Percentiles rank a stretch among this genome's conserved stretches.
These are phyloP conservation scores for Talaromyces borbonicus DNA, from an alignment of 495 filamentous ascomycete genomes.

Conservation along the genomic window DNA sequence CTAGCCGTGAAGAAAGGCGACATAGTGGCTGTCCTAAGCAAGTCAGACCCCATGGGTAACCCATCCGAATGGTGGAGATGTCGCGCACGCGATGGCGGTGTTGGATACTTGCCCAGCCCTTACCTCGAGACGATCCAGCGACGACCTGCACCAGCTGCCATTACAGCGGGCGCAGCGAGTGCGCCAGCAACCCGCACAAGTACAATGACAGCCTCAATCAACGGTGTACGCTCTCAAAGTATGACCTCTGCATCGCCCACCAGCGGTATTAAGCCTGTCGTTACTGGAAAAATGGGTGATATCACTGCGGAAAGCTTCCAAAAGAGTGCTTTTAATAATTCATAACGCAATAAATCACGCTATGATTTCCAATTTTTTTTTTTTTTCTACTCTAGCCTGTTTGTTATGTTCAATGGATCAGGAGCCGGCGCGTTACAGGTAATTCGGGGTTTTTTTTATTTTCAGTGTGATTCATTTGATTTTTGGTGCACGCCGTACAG, in stretches of 20 bases:
- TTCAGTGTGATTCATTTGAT: no score
- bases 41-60: slow-evolving; percentile 85
- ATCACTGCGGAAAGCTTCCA: slow-evolving; percentile 81
- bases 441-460: no score
- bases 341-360: slow-evolving; percentile 5
- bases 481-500: no score
- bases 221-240: slow-evolving; percentile 17
- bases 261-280: slow-evolving; percentile 25
- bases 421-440: no score
- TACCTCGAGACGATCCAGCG: slow-evolving; percentile 80
- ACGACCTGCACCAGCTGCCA: slow-evolving; percentile 49
- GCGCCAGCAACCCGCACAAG: slow-evolving; percentile 43
- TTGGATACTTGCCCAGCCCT: slow-evolving; percentile 82
- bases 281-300: slow-evolving; percentile 44
- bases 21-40: slow-evolving; percentile 86
- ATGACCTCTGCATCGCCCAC: slow-evolving; percentile 13
- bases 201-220: slow-evolving; percentile 44
- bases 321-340: slow-evolving; percentile 71
- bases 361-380: neutral
- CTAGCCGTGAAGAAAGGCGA: slow-evolving; percentile 91
- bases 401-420: no score
- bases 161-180: slow-evolving; percentile 28
- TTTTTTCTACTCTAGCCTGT: neutral
- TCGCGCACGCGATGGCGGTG: slow-evolving; percentile 77
- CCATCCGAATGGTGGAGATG: slow-evolving; percentile 96